Conservation (phyloP, 1,284 basidiomycete species). For the Cystobasidium pallidum region DNA sequence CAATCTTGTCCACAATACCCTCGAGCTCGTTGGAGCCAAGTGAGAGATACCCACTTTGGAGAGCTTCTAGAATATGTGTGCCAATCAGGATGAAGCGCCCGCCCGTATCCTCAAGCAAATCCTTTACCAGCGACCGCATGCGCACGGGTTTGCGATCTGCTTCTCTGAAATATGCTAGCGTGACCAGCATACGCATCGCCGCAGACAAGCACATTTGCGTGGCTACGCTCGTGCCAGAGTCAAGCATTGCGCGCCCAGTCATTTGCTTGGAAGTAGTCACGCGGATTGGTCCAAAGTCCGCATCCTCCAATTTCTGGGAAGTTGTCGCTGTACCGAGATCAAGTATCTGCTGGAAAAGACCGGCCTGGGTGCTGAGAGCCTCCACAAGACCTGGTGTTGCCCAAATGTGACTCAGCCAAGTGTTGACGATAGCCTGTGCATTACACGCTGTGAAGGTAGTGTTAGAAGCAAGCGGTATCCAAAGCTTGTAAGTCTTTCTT, state of each 20-base stretch:
- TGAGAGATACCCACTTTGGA: conserved; percentile 64
- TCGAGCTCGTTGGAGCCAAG: conserved; percentile 60
- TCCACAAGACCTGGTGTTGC: not conserved
- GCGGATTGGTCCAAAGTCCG: conserved; percentile 69
- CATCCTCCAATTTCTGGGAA: conserved; percentile 58
- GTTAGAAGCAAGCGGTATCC: not conserved
- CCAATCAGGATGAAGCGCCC: conserved; percentile 66
- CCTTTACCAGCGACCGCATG: conserved; percentile 62
- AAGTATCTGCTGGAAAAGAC: conserved; percentile 6
- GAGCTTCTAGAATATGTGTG: conserved; percentile 64
- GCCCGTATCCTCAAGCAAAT: conserved; percentile 63
- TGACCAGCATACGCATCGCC: conserved; percentile 45
- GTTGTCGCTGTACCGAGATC: not conserved
- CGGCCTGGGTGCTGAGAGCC: not conserved
- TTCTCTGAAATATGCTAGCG: conserved; percentile 44
- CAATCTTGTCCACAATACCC: conserved; percentile 63
- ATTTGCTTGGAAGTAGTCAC: conserved; percentile 56
- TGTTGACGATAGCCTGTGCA: not conserved
- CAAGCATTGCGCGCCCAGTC: conserved; percentile 52
- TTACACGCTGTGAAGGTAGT: not conserved
- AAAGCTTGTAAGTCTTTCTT: not conserved
- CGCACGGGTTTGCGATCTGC: conserved; percentile 32
- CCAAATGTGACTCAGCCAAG: not conserved
- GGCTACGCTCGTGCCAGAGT: conserved; percentile 6
- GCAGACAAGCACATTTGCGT: conserved; percentile 16